Conservation (phyloP, 1,284 basidiomycete genomes). For the Cryptococcus wingfieldii region DNA sequence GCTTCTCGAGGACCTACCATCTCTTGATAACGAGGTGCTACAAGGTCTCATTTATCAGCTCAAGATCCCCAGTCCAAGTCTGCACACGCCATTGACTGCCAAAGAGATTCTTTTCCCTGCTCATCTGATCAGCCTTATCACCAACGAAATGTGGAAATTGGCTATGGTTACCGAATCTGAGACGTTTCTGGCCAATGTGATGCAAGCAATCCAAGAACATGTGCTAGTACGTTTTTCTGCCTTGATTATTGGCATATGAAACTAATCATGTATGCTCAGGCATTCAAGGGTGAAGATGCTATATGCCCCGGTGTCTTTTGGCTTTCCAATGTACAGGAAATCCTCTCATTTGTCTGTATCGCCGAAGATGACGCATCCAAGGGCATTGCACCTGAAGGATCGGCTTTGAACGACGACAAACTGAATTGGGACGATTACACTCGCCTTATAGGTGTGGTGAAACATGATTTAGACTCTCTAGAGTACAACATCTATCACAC, state of each 20-base stretch:
- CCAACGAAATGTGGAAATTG: constrained; percentile 99
- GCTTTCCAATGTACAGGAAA: constrained; percentile 99
- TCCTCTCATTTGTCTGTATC: constrained; percentile 97
- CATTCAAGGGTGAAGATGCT: constrained; percentile 86
- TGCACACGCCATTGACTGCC: constrained; percentile 84
- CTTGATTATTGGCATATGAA: constrained; percentile 94
- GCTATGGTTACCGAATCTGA: constrained; percentile 96
- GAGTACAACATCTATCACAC: constrained; percentile 99
- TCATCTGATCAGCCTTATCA: constrained; percentile 95
- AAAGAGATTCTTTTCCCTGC: constrained; percentile 99
- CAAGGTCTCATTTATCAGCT: constrained; percentile 84
- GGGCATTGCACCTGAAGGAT: constrained; percentile 94
- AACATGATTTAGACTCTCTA: constrained; percentile 95
- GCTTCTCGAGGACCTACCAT: constrained; percentile 85
- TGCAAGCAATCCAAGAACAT: constrained; percentile 96
- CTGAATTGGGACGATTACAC: constrained; percentile 99
- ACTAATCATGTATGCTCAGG: constrained; percentile 45
- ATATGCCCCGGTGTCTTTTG: constrained; percentile 97
- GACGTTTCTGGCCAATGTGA: constrained; percentile 95
- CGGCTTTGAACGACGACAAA: constrained; percentile 82
- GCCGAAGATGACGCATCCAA: constrained; percentile 98
- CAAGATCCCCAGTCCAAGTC: constrained; percentile 87
- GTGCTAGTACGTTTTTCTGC: constrained; percentile 74
- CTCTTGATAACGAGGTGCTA: constrained; percentile 89
- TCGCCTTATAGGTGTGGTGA: constrained; percentile 91